Evolutionary conservation across 2,329 filamentous ascomycete genomes (phyloP), one percentile per base, ranked within the genome.

Genomic region (Hypoxylon sp.): DNA sequence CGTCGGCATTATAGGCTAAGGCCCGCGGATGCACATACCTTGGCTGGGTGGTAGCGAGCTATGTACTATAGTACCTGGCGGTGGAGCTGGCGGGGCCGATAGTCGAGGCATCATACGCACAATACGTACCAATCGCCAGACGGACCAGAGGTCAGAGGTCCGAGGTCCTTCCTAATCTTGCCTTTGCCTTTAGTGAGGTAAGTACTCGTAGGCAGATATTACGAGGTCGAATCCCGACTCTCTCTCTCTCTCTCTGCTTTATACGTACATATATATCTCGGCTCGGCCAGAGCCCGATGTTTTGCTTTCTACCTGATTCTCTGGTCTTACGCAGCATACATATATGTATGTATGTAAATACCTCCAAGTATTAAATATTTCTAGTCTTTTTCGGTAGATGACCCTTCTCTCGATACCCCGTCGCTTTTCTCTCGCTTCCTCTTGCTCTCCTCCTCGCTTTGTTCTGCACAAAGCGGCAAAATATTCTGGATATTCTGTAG

Each of bases 21-120:
- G 20, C 33, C 49, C 35, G 47, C 37, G 21, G 20, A 35, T 7
- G 31, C 13, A 9, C 27, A 29, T 29, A n/a, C n/a, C n/a, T n/a
- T n/a, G n/a, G n/a, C n/a, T n/a, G n/a, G n/a, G n/a, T n/a, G n/a
- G n/a, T n/a, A n/a, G n/a, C n/a, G n/a, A n/a, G n/a, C n/a, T n/a
- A n/a, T n/a, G n/a, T n/a, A n/a, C n/a, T n/a, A n/a, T n/a, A n/a
- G 27, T 29, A 29, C 10, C 27, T 29, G n/a, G n/a, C 27, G 13
- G 49, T 45, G 38, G 41, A 52, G 57, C 52, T 60, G 48, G 65
- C 60, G 65, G 65, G 65, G 65, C 65, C 57, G 58, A 52, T 52
- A 64, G 62, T 68, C 60, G 52, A 68, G 42, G 66, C 66, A 67
- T 68, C 64, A 68, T 67, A 59, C 58, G n/a, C 40, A 48, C 51